These are phyloP conservation scores for Phaeoacremonium minimum DNA, from an alignment of 2,329 filamentous ascomycete species.

Conservation along the genomic window DNA sequence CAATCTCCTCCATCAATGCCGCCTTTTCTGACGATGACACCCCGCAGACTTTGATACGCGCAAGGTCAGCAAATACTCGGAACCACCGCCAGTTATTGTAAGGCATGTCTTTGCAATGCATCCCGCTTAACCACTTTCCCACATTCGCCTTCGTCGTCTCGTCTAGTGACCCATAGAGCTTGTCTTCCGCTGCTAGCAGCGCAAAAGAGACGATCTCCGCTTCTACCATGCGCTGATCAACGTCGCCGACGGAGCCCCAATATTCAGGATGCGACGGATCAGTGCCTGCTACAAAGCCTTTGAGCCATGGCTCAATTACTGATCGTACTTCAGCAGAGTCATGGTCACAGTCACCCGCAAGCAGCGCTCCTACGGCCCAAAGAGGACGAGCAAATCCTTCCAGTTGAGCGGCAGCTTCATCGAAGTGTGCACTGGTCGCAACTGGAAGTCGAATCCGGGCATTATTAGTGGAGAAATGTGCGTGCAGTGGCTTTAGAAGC, in stretches of 20 bases:
- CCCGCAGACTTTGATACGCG: conserved; percentile 34
- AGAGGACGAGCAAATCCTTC: conserved; percentile 38
- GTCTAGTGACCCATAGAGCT: conserved; percentile 23
- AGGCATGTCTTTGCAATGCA: conserved; percentile 41
- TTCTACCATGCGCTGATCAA: conserved; percentile 51
- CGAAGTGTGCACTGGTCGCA: conserved; percentile 34
- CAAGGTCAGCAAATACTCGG: conserved; percentile 43
- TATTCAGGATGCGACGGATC: conserved; percentile 31
- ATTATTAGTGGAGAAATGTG: conserved; percentile 25
- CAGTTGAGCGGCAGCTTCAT: conserved; percentile 37
- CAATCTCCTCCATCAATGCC: conserved; percentile 30
- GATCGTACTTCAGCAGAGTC: neutral
- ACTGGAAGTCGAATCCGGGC: conserved; percentile 30
- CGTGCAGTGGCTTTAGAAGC: conserved; percentile 24
- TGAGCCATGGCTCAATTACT: conserved; percentile 20
- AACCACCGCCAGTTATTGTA: conserved; percentile 50
- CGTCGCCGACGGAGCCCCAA: conserved; percentile 40
- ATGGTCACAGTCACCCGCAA: neutral
- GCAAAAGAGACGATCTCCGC: conserved; percentile 46
- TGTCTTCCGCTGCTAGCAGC: conserved; percentile 35
- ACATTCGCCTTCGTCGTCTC: conserved; percentile 27
- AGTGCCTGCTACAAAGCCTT: conserved; percentile 23
- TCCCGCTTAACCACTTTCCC: conserved; percentile 30
- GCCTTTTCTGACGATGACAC: conserved; percentile 23
- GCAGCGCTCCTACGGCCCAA: conserved; percentile 15